Evolutionary conservation across 352 stramenopile genomes (phyloP), one percentile per base, ranked within the genome.

Genomic region (Hyaloperonospora brassicae): DNA sequence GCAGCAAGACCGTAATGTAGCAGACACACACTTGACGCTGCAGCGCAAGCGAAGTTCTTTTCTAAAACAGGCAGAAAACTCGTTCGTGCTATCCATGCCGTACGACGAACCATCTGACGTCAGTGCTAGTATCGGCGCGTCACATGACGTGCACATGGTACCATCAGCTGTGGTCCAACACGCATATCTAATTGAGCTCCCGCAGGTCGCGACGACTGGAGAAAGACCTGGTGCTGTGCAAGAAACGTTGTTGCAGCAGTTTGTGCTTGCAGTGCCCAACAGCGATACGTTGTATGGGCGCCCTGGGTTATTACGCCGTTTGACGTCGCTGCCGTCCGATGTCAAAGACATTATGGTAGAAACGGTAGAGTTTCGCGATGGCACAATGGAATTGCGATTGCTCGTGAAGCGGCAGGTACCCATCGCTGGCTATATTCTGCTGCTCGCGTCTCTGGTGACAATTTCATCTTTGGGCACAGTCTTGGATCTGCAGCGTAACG

Each of bases 31-130:
- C 1, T 38, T 84, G 41, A 72, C 70, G 47, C 71, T 92, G 12
- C 68, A 68, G 35, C 71, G 81, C 25, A 76, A 76, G 51, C 70
- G 76, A 40, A 88, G 79, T 62, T 90, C 78, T 21, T 87, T 87
- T 31, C 50, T 93, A 21, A 78, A 89, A 41, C 70, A 85, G 35
- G 53, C 70, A 0, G 79, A 89, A 36, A 75, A 89, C 39, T 86
- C 78, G 0, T 91, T 91, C 39, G 81, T 91, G 47, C 52, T 91
- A 10, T 91, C 81, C 8, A 88, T 91, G 51, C 81, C 81, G 1
- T 84, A 88, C 42, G 76, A 87, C 22, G 57, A 77, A 14, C 55
- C 70, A n/a, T 35, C 51, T 11, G 68, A 62, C 5, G 47, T 60
- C 2, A 49, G 22, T 24, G 45, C 56, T 57, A 21, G 55, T 53